phyloP scores from a whole-genome alignment of 2,329 filamentous ascomycete genomes.

The Juglanconis oblonga region DNA sequence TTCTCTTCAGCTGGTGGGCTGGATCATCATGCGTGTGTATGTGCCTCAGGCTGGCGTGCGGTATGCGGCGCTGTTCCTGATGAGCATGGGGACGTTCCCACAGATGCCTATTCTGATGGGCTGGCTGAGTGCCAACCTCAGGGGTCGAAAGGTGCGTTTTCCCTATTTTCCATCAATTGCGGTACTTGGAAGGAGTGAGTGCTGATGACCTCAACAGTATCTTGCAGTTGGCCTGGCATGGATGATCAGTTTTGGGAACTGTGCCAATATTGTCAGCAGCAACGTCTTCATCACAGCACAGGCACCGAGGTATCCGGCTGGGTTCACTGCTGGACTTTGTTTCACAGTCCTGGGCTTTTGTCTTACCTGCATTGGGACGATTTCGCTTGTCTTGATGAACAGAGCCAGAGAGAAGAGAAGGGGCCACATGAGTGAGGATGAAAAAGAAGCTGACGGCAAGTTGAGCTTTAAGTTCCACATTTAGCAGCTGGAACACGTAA shows the following conservation, averaged over 20 bases:
- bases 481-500: not conserved
- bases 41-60: slow-evolving; percentile 23
- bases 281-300: slow-evolving; percentile 39
- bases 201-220: not conserved
- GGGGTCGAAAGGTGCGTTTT: not conserved
- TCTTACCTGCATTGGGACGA: not conserved
- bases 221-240: slow-evolving; percentile 39
- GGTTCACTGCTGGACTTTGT: slow-evolving; percentile 34
- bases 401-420: not conserved
- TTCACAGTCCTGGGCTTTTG: slow-evolving; percentile 18
- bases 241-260: slow-evolving; percentile 42
- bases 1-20: slow-evolving; percentile 26
- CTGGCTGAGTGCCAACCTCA: slow-evolving; percentile 7
- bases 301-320: slow-evolving; percentile 35
- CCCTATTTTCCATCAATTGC: not conserved
- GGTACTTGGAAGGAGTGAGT: not conserved
- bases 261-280: slow-evolving; percentile 38
- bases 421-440: slow-evolving; percentile 2
- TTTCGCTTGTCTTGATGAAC: not conserved
- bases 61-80: slow-evolving; percentile 28
- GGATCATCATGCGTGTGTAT: slow-evolving; percentile 27
- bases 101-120: slow-evolving; percentile 28
- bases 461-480: slow-evolving; percentile 3
- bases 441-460: not conserved
- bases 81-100: slow-evolving; percentile 27